Base-by-base conservation (phyloP, 2,329 filamentous ascomycete species). In the Colletotrichum truncatum region DNA sequence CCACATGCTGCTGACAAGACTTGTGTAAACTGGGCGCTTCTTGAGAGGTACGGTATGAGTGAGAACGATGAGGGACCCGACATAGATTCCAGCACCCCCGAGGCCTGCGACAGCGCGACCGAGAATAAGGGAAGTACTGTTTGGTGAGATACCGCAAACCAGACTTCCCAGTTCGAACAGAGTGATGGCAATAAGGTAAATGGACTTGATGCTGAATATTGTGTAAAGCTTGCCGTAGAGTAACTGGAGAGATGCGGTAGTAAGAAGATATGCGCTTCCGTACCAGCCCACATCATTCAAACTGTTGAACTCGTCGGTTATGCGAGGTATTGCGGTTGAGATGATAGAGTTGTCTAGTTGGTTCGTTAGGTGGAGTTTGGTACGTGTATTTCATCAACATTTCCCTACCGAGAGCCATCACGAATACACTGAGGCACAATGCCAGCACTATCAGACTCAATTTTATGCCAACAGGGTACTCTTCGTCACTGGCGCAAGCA, bases 281-380 rank as follows among this genome's bases (percentile, higher is more conserved):
- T 85, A 85, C 83, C 84, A 86, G 48, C 81, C 81, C 10, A 86
- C 78, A 58, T 85, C 82, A 7, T 78, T 73, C 6, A 85, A 73
- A 49, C 80, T 78, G 23, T 79, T 73, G 71, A 82, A 81, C 12
- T 79, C 73, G 63, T 78, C 74, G 0, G 80, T 82, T 65, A 82
- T 82, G 28, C 75, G 76, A 4, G 80, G 80, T 57, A 82, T 81
- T 3, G 80, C 80, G 1, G 80, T 81, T 8, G 80, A 78, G 51
- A 82, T 79, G 62, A 82, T 81, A 16, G 75, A 76, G 58, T 77
- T 77, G 62, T 78, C 76, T 77, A 46, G 2, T n/a, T 4, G 1
- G 3, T 21, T 16, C 23, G n/a, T 23, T 54, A 8, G 53, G 30
- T 8, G 53, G 4, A 12, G 11, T n/a, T n/a, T n/a, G n/a, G n/a